Percentiles rank a stretch among this genome's conserved stretches.
phyloP scores from a whole-genome alignment of 2,329 filamentous ascomycete species.

The Hysterium pulicare region DNA sequence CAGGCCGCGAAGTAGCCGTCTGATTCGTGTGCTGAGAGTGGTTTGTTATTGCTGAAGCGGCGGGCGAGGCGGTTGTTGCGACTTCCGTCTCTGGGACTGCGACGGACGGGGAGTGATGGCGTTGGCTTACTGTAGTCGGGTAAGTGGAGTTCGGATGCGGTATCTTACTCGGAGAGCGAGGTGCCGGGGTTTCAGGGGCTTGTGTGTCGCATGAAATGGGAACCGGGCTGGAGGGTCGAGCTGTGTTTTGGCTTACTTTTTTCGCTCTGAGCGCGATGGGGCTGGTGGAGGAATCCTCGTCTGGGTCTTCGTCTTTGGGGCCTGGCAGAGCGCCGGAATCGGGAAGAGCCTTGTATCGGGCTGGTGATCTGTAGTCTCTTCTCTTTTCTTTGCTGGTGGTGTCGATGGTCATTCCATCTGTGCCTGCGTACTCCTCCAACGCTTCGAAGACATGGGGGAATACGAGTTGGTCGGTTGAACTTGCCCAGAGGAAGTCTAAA shows the following conservation, averaged over 20 bases:
- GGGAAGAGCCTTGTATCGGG: slow-evolving; percentile 25
- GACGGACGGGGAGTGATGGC: slow-evolving; percentile 14
- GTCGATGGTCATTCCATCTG: slow-evolving; percentile 2
- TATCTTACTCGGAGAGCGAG: slow-evolving; percentile 10
- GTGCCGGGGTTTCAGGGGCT: slow-evolving; percentile 4
- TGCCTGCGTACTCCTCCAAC: slow-evolving; percentile 61
- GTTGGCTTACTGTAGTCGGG: slow-evolving; percentile 12
- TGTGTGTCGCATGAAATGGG: slow-evolving; percentile 7
- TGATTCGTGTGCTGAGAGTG: slow-evolving; percentile 27
- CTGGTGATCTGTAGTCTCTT: slow-evolving; percentile 26
- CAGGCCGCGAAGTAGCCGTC: slow-evolving; percentile 30
- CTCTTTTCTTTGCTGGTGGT: slow-evolving; percentile 13
- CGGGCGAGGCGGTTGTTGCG: slow-evolving; percentile 16
- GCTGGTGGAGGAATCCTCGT: slow-evolving; percentile 24
- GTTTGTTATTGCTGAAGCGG: slow-evolving; percentile 12
- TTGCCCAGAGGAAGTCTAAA: slow-evolving; percentile 92
- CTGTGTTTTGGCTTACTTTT: slow-evolving; percentile 21
- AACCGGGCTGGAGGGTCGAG: slow-evolving; percentile 6
- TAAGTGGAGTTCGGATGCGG: slow-evolving; percentile 16
- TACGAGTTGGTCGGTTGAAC: slow-evolving; percentile 77
- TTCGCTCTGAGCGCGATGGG: slow-evolving; percentile 16
- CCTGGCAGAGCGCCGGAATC: slow-evolving; percentile 18
- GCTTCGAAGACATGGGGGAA: slow-evolving; percentile 92
- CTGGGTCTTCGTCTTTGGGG: slow-evolving; percentile 21
- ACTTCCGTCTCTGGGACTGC: not conserved